Conservation (phyloP, 345 rosid species). For the Salix purpurea region DNA sequence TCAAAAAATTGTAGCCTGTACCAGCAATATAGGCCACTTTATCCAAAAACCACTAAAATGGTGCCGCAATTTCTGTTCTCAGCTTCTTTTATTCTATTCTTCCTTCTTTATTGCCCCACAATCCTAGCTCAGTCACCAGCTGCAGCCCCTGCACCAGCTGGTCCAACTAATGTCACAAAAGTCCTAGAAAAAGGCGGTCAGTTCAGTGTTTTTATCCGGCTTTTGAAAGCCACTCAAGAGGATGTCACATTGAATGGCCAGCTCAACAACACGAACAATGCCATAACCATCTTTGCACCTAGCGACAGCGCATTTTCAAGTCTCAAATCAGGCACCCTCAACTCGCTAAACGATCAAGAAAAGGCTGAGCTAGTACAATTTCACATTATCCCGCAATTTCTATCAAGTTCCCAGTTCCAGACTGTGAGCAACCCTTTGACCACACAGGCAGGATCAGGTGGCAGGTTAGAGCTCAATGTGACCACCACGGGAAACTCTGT, state of each 20-base stretch:
- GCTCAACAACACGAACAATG: conserved; percentile 38
- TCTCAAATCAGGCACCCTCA: conserved; percentile 42
- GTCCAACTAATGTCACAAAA: conserved; percentile 31
- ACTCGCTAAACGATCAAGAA: conserved; percentile 30
- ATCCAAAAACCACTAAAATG: background rate
- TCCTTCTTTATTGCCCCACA: background rate
- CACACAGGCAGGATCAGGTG: conserved; percentile 38
- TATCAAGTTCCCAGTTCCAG: conserved; percentile 32
- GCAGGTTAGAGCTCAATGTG: conserved; percentile 24
- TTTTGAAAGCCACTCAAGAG: conserved; percentile 27
- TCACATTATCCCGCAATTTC: conserved; percentile 30
- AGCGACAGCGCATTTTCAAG: conserved; percentile 29
- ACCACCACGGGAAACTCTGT: conserved; percentile 29
- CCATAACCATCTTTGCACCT: conserved; percentile 36
- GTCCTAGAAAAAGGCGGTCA: conserved; percentile 38
- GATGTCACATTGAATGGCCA: conserved; percentile 29
- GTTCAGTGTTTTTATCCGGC: conserved; percentile 29
- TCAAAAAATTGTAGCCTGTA: background rate
- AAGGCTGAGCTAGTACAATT: conserved; percentile 36
- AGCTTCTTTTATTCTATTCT: background rate
- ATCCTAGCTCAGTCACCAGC: background rate
- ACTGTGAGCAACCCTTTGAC: conserved; percentile 43
- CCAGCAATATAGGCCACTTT: background rate
- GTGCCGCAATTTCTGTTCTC: background rate
- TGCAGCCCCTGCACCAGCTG: conserved; percentile 20